Evolutionary conservation across 2,329 filamentous ascomycete genomes (phyloP), one percentile per base, ranked within the genome.

Genomic region (Fusarium bulbicola): DNA sequence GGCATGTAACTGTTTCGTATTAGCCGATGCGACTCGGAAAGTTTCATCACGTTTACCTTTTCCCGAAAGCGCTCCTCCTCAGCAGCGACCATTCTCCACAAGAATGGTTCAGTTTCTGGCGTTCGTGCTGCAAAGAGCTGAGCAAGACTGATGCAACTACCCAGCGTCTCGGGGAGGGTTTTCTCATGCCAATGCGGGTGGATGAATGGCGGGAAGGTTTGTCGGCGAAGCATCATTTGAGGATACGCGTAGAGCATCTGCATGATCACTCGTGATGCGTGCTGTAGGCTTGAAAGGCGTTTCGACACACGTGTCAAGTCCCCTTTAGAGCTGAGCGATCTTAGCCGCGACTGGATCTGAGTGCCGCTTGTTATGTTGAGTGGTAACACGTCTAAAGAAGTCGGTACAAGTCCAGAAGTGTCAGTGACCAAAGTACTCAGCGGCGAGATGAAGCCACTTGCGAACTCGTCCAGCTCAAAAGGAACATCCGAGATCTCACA

Each of bases 161-260:
- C 73, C 4, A 81, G 18, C 8, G 50, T 69, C 4, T 78, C 73
- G 0, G 78, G 77, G 0, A 79, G 63, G 2, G 21, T 32, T 7
- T 63, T 13, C 5, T 52, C n/a, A 16, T 79, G 70, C 76, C 77
- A 79, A 3, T 78, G 67, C 0, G 75, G 72, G 28, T 81, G 78
- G 20, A 81, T 76, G 10, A 81, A 81, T 0, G 80, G 80, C 5
- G 80, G 80, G 37, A 81, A 76, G 1, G 69, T 80, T 12, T 78
- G 73, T 3, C 76, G 76, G 12, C 77, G 72, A 13, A 78, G 70
- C 80, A 81, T 81, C 79, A 79, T 79, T 14, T 72, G 77, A 0
- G 80, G 80, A 39, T 78, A 81, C 1, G 79, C 70, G 26, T 78
- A 72, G 3, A 80, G 56, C 3, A 70, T 73, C 16, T 79, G 75